A percentile compares a stretch with the other conserved stretches of the same genome.
These are phyloP conservation scores for Aspergillus pseudoglaucus DNA, from an alignment of 2,329 filamentous ascomycete species.

Conservation along the genomic window DNA sequence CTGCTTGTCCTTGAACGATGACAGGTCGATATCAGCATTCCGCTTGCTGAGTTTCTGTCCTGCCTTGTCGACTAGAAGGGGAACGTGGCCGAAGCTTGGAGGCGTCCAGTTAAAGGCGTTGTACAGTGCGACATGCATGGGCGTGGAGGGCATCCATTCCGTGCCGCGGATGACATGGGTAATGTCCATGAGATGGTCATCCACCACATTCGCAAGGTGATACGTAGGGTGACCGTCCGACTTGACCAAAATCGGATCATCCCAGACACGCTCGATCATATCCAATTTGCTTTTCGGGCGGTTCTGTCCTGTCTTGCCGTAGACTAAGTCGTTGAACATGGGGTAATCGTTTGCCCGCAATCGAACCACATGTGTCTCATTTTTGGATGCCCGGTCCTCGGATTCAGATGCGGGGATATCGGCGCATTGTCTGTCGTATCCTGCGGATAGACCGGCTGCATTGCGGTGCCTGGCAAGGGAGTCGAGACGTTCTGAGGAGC, in stretches of 20 bases:
- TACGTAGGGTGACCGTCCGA: slow-evolving; percentile 91
- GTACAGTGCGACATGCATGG: slow-evolving; percentile 69
- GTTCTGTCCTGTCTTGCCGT: slow-evolving; percentile 55
- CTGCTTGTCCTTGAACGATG: slow-evolving; percentile 49
- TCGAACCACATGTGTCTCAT: slow-evolving; percentile 70
- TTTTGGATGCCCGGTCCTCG: slow-evolving; percentile 59
- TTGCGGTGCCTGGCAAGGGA: slow-evolving; percentile 58
- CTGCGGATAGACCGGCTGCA: slow-evolving; percentile 50
- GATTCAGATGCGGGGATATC: slow-evolving; percentile 62
- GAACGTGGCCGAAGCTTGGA: slow-evolving; percentile 73
- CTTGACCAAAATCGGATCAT: slow-evolving; percentile 87
- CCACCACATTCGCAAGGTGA: slow-evolving; percentile 93
- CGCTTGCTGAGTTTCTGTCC: slow-evolving; percentile 82
- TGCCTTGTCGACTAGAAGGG: slow-evolving; percentile 62
- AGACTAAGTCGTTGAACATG: slow-evolving; percentile 70
- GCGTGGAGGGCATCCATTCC: slow-evolving; percentile 96
- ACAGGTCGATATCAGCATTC: slow-evolving; percentile 59
- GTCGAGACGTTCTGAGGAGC: slow-evolving; percentile 64
- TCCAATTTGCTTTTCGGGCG: slow-evolving; percentile 43
- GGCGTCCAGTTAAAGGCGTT: slow-evolving; percentile 67
- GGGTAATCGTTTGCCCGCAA: slow-evolving; percentile 63
- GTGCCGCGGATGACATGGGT: slow-evolving; percentile 90
- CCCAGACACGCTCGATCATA: slow-evolving; percentile 48
- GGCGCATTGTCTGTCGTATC: slow-evolving; percentile 69
- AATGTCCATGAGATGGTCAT: slow-evolving; percentile 92